Conservation (phyloP, 1,284 basidiomycete species). For the Amylostereum areolatum region DNA sequence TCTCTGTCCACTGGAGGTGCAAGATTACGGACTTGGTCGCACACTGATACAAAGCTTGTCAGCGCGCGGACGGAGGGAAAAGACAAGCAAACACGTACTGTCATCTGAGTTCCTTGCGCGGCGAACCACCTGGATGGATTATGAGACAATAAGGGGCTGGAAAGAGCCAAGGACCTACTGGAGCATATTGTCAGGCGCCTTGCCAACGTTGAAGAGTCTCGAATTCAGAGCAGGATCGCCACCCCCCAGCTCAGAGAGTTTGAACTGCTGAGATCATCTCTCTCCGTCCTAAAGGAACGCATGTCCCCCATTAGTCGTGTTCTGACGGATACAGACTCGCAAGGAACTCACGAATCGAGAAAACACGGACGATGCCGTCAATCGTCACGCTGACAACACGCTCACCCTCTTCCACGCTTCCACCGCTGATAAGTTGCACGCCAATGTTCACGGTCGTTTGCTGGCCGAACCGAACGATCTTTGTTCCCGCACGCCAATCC, state of each 20-base stretch:
- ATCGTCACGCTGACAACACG: slow-evolving; percentile 86
- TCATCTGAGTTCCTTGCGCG: slow-evolving; percentile 86
- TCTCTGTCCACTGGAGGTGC: slow-evolving; percentile 84
- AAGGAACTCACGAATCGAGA: slow-evolving; percentile 69
- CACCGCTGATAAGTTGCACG: slow-evolving; percentile 68
- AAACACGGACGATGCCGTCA: slow-evolving; percentile 86
- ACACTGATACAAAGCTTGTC: slow-evolving; percentile 43
- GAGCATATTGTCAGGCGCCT: slow-evolving; percentile 77
- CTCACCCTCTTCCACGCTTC: slow-evolving; percentile 56
- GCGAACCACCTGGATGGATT: slow-evolving; percentile 68
- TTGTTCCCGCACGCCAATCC: slow-evolving; percentile 82
- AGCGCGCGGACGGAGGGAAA: not conserved
- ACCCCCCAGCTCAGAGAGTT: slow-evolving; percentile 73
- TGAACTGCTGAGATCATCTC: slow-evolving; percentile 93
- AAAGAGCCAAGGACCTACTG: slow-evolving; percentile 43
- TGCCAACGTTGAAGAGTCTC: slow-evolving; percentile 68
- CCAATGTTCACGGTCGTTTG: slow-evolving; percentile 91
- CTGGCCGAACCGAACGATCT: slow-evolving; percentile 87
- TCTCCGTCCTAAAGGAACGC: slow-evolving; percentile 42
- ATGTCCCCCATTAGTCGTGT: not conserved
- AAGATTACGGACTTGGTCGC: slow-evolving; percentile 85
- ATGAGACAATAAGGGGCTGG: not conserved
- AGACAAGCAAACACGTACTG: slow-evolving; percentile 40
- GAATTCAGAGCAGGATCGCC: slow-evolving; percentile 57
- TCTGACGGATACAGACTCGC: not conserved